phyloP scores from a whole-genome alignment of 2,329 filamentous ascomycete genomes.

The Penicillium frequentans region DNA sequence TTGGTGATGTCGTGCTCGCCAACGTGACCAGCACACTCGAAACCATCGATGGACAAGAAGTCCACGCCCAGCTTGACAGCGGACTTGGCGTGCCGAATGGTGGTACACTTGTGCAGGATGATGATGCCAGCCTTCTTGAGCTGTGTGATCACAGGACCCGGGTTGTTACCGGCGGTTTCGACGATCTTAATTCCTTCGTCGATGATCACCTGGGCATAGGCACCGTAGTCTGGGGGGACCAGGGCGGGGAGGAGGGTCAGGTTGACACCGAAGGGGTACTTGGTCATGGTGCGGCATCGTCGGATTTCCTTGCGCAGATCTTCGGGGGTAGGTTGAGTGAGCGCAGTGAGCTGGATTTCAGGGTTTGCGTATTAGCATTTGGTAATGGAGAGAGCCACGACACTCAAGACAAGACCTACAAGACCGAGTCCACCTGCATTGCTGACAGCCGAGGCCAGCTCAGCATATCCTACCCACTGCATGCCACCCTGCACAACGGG shows the following conservation, averaged over 20 bases:
- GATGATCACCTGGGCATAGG: slow-evolving; percentile 88
- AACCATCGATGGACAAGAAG: slow-evolving; percentile 94
- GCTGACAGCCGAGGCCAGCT: slow-evolving; percentile 54
- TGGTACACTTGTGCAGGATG: slow-evolving; percentile 96
- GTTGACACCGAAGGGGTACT: slow-evolving; percentile 79
- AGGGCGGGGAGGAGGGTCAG: slow-evolving; percentile 89
- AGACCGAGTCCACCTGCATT: slow-evolving; percentile 56
- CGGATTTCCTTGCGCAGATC: slow-evolving; percentile 92
- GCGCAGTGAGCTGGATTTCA: slow-evolving; percentile 48
- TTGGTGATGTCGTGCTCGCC: slow-evolving; percentile 56
- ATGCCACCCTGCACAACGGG: slow-evolving; percentile 54
- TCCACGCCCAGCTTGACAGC: slow-evolving; percentile 94
- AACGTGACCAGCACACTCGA: slow-evolving; percentile 82
- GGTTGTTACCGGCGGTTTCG: slow-evolving; percentile 88
- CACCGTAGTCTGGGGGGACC: slow-evolving; percentile 85
- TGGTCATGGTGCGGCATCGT: slow-evolving; percentile 71
- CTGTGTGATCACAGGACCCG: slow-evolving; percentile 84
- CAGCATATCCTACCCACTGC: slow-evolving; percentile 58
- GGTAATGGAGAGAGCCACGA: background rate
- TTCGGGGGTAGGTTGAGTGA: slow-evolving; percentile 90
- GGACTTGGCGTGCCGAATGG: slow-evolving; percentile 86
- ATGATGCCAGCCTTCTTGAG: slow-evolving; percentile 77
- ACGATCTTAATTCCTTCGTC: slow-evolving; percentile 90
- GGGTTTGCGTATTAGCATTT: background rate
- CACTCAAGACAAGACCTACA: slow-evolving; percentile 32